Percentiles rank a stretch among this genome's conserved stretches.
Conservation (phyloP, 78 protist genomes). For the Anaeramoeba flamelloides region DNA sequence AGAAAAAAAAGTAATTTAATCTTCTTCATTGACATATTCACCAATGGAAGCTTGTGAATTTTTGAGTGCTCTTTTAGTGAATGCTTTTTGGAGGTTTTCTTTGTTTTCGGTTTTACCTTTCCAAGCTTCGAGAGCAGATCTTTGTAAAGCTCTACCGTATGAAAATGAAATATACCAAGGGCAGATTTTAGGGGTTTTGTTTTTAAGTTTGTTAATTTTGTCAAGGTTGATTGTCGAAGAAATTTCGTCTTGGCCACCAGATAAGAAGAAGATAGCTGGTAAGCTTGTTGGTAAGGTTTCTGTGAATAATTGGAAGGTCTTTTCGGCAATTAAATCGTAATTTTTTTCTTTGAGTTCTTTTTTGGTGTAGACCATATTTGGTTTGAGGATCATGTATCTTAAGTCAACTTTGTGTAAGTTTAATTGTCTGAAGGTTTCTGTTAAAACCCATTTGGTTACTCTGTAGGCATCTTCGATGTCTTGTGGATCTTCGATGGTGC, state of each 20-base stretch:
- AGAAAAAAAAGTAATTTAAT: too few species aligned
- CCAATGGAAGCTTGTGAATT: constrained; percentile 15
- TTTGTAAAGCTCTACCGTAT: constrained; percentile 76
- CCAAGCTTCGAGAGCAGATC: constrained; percentile 24
- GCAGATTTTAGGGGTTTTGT: background rate
- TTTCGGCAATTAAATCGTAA: constrained; percentile 43
- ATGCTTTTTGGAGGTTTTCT: background rate
- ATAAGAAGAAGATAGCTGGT: constrained; percentile 72
- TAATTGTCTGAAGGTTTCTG: constrained; percentile 20
- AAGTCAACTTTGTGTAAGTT: constrained; percentile 20
- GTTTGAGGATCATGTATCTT: constrained; percentile 69
- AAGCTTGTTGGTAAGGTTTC: constrained; percentile 81
- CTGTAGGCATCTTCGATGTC: constrained; percentile 12
- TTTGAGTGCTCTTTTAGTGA: background rate
- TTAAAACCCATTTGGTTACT: constrained; percentile 19
- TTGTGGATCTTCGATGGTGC: constrained; percentile 40
- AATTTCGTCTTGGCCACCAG: constrained; percentile 77
- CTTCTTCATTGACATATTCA: constrained; percentile 25
- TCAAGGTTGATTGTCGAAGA: constrained; percentile 65
- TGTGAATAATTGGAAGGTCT: constrained; percentile 53
- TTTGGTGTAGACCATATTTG: constrained; percentile 74
- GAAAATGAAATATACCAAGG: constrained; percentile 79
- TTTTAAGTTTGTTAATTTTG: constrained; percentile 51
- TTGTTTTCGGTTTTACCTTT: background rate
- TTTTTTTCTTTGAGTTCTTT: background rate